A percentile compares a stretch with the other conserved stretches of the same genome.
Conservation (phyloP, 768 basidiomycete species). For the Austroboletus festivus region DNA sequence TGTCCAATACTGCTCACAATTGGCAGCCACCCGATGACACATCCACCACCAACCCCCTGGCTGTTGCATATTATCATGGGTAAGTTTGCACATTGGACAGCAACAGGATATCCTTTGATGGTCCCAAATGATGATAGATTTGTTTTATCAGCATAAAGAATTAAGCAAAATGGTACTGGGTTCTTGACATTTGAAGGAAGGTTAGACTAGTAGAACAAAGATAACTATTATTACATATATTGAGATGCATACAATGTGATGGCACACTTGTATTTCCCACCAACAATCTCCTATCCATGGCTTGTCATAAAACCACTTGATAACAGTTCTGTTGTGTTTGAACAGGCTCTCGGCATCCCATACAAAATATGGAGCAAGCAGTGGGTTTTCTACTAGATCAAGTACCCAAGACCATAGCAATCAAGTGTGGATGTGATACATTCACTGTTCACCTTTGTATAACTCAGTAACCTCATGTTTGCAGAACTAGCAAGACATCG, state of each 20-base stretch:
- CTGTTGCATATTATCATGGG: conserved; percentile 15
- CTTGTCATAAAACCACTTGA: conserved; percentile 32
- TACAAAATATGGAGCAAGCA: conserved; percentile 20
- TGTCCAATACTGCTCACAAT: no score
- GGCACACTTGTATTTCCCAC: conserved; percentile 37
- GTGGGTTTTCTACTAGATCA: conserved; percentile 27
- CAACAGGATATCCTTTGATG: conserved; percentile 20
- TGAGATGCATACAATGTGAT: no score
- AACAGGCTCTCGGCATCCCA: conserved; percentile 34
- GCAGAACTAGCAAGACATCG: no score
- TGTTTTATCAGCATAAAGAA: neutral
- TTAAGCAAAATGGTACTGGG: conserved; percentile 20
- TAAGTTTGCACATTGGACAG: conserved; percentile 15
- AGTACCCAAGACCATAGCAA: conserved; percentile 28
- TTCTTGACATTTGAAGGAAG: conserved; percentile 12
- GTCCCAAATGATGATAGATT: conserved; percentile 13
- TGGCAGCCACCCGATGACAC: conserved; percentile 17
- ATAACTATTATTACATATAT: no score
- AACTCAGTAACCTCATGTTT: conserved; percentile 11
- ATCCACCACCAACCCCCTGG: conserved; percentile 13
- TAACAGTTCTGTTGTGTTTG: conserved; percentile 27
- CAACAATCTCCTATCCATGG: conserved; percentile 37
- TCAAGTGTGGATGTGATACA: conserved; percentile 20
- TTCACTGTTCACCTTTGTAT: no score
- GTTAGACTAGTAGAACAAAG: no score